Percentiles rank a stretch among this genome's conserved stretches.
These are phyloP conservation scores for Gossypium sturtianum DNA, from an alignment of 345 rosid species.

Conservation along the genomic window DNA sequence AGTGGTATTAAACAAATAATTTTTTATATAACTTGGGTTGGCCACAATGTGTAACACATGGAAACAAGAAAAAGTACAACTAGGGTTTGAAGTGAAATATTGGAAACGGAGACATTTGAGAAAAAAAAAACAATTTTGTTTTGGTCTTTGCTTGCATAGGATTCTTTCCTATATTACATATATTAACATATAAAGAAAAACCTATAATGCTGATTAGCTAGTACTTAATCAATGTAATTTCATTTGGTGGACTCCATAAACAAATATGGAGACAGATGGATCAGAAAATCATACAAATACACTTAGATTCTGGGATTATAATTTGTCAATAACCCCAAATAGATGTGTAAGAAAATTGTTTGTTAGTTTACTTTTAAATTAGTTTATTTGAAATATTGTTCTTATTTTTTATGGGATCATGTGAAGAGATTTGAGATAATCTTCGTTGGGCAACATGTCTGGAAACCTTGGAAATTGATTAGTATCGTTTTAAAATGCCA, in stretches of 20 bases:
- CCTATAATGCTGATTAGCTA: background rate
- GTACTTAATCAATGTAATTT: background rate
- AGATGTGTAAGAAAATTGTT: background rate
- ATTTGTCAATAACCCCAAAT: background rate
- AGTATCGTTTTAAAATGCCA: background rate
- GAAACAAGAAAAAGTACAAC: background rate
- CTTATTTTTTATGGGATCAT: constrained; percentile 8
- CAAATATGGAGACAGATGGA: background rate
- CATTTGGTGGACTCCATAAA: constrained; percentile 5
- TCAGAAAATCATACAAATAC: background rate
- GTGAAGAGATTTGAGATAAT: constrained; percentile 6
- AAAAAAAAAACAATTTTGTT: background rate
- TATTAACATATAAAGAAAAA: background rate
- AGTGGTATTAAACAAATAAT: background rate
- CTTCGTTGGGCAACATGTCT: background rate
- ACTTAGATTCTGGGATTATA: background rate
- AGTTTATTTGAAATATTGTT: background rate
- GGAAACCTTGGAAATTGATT: background rate
- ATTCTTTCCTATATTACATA: background rate
- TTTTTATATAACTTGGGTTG: background rate
- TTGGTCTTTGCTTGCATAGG: constrained; percentile 2
- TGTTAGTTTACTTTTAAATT: background rate
- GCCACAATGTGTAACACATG: background rate
- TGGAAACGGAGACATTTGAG: background rate
- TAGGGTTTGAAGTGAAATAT: background rate